Evolutionary conservation across 2,329 filamentous ascomycete species (phyloP), one percentile per base, ranked within the genome.

Genomic region (Colletotrichum sp.): DNA sequence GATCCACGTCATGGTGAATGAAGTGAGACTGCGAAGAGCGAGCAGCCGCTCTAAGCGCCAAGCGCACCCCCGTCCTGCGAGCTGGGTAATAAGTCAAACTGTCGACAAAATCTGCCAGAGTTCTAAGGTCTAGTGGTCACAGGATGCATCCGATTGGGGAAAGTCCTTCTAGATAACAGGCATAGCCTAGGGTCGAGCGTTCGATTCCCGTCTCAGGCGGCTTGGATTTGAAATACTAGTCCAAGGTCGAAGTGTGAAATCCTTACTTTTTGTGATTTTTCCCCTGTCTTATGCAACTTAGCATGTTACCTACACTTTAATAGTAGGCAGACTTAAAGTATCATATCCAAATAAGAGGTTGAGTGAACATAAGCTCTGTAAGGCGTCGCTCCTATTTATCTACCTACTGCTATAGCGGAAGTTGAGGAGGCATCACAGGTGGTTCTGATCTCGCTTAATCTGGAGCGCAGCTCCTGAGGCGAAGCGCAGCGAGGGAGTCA

Each of bases 91-190:
- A n/a, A n/a, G 18, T 48, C 18, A 22, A 22, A 12, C 18, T 48
- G 9, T 22, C n/a, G 3, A 22, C 44, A n/a, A 13, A 52, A 13
- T 52, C 6, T 22, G 44, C n/a, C 44, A 52, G 39, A 52, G 44
- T 52, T 52, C 18, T 52, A 52, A 52, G 44, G 44, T 52, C 44
- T 52, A 52, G 44, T 52, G 44, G 44, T 52, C 44, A 22, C n/a
- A 52, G 44, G 44, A 22, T 52, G n/a, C n/a, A 52, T 52, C 44
- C 44, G 6, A 52, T 52, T 52, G n/a, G 44, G 44, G 44, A 52
- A 13, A 12, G 44, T 52, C 44, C 44, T 52, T 13, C 44, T 52
- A 52, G 44, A 52, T 52, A 52, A 52, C 44, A 52, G 44, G 44
- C 44, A 7, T 22, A 0, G 44, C 44, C 44, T 52, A 22, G 44